Percentiles rank a stretch among this genome's conserved stretches.
Conservation (phyloP, 306 rosid genomes). For the Crataegus laevigata region DNA sequence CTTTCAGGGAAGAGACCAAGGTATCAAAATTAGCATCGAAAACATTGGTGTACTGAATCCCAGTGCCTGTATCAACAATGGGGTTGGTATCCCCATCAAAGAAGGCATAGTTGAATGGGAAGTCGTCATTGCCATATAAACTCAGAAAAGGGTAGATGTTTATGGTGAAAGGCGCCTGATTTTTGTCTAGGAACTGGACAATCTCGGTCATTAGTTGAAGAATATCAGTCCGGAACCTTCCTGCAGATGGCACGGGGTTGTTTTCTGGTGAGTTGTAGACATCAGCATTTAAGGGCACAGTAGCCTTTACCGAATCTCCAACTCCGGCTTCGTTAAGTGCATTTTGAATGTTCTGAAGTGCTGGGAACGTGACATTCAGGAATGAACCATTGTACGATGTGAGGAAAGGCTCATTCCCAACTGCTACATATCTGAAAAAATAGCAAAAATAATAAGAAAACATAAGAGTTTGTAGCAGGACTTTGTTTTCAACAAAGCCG, state of each 20-base stretch:
- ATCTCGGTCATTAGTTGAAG: conserved; percentile 68
- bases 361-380: conserved; percentile 76
- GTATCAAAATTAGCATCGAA: conserved; percentile 95
- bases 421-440: conserved; percentile 81
- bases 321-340: conserved; percentile 82
- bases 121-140: conserved; percentile 72
- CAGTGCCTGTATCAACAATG: conserved; percentile 41
- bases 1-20: conserved; percentile 71
- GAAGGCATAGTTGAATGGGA: conserved; percentile 89
- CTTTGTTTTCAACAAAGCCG: background rate
- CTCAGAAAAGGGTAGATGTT: conserved; percentile 96
- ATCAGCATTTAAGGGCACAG: conserved; percentile 94
- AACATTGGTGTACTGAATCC: conserved; percentile 66
- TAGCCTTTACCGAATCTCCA: conserved; percentile 70
- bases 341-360: conserved; percentile 87
- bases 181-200: conserved; percentile 62
- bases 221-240: conserved; percentile 70
- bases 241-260: conserved; percentile 72
- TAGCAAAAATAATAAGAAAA: background rate
- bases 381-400: conserved; percentile 81
- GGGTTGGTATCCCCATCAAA: conserved; percentile 73
- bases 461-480: background rate
- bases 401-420: conserved; percentile 95
- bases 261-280: conserved; percentile 62
- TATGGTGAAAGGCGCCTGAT: conserved; percentile 76